Evolutionary conservation across 176 grass and related monocot species (phyloP).

Genomic region (Triticum turgidum): DNA sequence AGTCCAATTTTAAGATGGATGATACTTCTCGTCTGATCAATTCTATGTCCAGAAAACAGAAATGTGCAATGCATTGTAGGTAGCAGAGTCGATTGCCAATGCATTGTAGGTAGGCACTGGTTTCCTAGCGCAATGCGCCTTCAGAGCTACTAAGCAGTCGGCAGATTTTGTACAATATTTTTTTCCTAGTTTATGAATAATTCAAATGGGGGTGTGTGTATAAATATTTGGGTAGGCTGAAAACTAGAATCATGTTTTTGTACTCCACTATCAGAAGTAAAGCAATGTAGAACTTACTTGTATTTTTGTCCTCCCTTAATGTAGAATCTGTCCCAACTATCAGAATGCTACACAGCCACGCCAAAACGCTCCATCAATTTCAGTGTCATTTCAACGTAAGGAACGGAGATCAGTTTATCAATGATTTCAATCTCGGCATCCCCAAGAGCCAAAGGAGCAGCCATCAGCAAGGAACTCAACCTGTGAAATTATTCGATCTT

Average conservation of each 20-base stretch:
- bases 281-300: slow-evolving; percentile 46
- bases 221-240: not conserved
- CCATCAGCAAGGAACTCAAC: slow-evolving; percentile 95
- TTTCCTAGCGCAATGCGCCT: not conserved
- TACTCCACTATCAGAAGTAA: not conserved
- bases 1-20: not conserved
- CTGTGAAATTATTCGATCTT: slow-evolving; percentile 24
- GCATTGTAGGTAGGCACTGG: not conserved
- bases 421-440: slow-evolving; percentile 96
- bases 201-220: not conserved
- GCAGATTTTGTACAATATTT: not conserved
- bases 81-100: not conserved
- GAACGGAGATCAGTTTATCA: slow-evolving; percentile 95
- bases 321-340: slow-evolving; percentile 91
- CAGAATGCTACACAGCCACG: slow-evolving; percentile 73
- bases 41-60: not conserved
- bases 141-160: not conserved
- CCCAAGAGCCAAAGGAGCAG: slow-evolving; percentile 85
- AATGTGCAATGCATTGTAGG: not conserved
- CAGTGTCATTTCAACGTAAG: slow-evolving; percentile 94
- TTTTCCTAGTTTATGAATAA: not conserved
- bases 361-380: slow-evolving; percentile 95
- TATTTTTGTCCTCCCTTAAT: slow-evolving; percentile 97
- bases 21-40: not conserved
- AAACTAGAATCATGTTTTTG: not conserved